Base-by-base conservation (phyloP, 2,329 filamentous ascomycete genomes). In the Blastomyces emzantsi region DNA sequence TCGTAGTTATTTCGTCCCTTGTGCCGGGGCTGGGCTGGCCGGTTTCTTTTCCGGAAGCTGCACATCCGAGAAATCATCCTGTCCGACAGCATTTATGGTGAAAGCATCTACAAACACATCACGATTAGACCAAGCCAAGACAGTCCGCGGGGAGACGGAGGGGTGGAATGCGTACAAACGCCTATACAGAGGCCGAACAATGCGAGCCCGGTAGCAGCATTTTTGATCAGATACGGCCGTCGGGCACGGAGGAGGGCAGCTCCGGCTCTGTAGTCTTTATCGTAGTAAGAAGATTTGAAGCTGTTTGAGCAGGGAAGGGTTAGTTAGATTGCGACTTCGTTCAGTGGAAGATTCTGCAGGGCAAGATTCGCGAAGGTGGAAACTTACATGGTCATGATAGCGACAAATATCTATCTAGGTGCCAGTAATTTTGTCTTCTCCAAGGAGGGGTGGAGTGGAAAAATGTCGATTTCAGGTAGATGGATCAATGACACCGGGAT, bases 11-110 rank as follows among this genome's bases (percentile, higher is more conserved):
- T 57, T 57, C 54, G 33, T n/a, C 9, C 15, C 33, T 11, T 36
- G 54, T 19, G 54, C 6, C n/a, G 28, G 54, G 28, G 8, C 15
- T 39, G 30, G 22, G 30, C 25, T n/a, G n/a, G 17, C n/a, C 33
- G 1, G 11, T 41, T 60, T 59, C 41, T 83, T 81, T 74, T 90
- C 89, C 36, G 94, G 94, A 47, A 97, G 88, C 74, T 91, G 87
- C 70, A 97, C 92, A 74, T 99, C 94, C 64, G 92, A 90, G 79
- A 99, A 99, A 69, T 97, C 90, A 76, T 97, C 94, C 78, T 97
- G 94, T 54, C 93, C 91, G 73, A 99, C 90, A 62, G 90, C 91
- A 68, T 82, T 85, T 73, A 99, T 88, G 52, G 87, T 90, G 75
- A 85, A 90, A 62, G 82, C 78, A 73, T 90, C 87, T 89, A 65